Evolutionary conservation across 805 yeast genomes (phyloP), one percentile per base, ranked within the genome.

Genomic region (Candida xiaguanensis): DNA sequence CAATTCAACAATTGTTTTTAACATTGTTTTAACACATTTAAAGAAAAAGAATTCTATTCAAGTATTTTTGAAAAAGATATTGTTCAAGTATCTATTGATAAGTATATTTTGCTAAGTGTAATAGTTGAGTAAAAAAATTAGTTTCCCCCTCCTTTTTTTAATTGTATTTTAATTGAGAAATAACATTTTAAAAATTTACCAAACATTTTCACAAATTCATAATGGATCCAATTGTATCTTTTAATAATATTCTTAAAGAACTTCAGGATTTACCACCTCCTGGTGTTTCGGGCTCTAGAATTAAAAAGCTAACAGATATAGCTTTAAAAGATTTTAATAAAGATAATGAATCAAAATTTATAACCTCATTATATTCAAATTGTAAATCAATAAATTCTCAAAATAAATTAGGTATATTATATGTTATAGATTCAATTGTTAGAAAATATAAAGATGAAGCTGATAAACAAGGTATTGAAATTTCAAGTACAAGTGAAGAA

Each of bases 211-310:
- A n/a, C n/a, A 17, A n/a, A n/a, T n/a, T n/a, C n/a, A 33, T 16
- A 15, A 34, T 20, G 36, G 36, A 34, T 34, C 36, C 32, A 26
- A 36, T 29, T 23, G 34, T 27, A 50, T 68, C 73, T 48, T 75
- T 77, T 51, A 77, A 73, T 46, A 46, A 61, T 34, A 65, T 68
- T 23, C 60, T 75, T 42, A 70, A 67, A 47, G 80, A 76, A 53
- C 57, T 77, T 39, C 67, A 75, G 20, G 70, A 75, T 5, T 64
- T 84, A 51, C 83, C 82, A 62, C 78, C 96, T 12, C 91, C 91
- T 11, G 98, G 99, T 44, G 93, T 91, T 38, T 89, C 97, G 20
- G 98, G 98, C 31, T 80, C 95, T 40, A 88, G 96, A 67, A 93
- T 91, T 63, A 86, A 86, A 61, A 81, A 81, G 55, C 70, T 90